Percentiles rank a stretch among this genome's conserved stretches.
Evolutionary conservation across 441 rosid species (phyloP).

Genomic region (Iberis amara): DNA sequence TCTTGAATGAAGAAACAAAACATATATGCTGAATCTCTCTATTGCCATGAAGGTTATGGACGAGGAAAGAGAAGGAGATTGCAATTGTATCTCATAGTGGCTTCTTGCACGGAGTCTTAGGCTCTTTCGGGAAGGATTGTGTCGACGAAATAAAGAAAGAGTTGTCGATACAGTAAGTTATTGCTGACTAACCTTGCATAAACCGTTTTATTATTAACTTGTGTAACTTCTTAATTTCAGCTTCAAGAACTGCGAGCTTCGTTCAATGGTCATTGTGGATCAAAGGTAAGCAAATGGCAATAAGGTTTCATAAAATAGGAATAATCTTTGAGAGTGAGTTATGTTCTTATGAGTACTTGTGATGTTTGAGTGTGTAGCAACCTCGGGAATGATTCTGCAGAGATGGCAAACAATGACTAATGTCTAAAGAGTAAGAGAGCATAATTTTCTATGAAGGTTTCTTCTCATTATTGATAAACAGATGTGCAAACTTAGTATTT

Average conservation of each 20-base stretch:
- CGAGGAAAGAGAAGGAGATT: conserved; percentile 77
- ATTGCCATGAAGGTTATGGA: conserved; percentile 59
- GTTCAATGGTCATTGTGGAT: conserved; percentile 65
- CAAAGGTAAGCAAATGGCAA: conserved; percentile 41
- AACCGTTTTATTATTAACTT: neutral
- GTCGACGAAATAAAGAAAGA: conserved; percentile 48
- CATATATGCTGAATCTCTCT: neutral
- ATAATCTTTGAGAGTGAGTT: neutral
- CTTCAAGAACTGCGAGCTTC: conserved; percentile 76
- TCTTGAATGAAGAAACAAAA: neutral
- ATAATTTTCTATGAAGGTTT: no score
- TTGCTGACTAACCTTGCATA: no score
- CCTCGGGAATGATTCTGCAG: conserved; percentile 45
- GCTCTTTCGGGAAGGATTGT: conserved; percentile 62
- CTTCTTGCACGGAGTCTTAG: conserved; percentile 55
- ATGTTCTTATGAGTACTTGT: neutral
- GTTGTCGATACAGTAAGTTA: conserved; percentile 61
- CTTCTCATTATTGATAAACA: no score
- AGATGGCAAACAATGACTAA: conserved; percentile 50
- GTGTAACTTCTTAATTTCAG: conserved; percentile 31
- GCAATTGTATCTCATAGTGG: conserved; percentile 81
- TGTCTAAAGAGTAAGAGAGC: conserved; percentile 9
- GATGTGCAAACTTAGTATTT: no score
- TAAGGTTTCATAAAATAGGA: neutral
- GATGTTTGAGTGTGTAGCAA: conserved; percentile 38